A percentile compares a stretch with the other conserved stretches of the same genome.
Evolutionary conservation across 2,329 filamentous ascomycete genomes (phyloP).

Genomic region (Pestalotiopsis sp.): DNA sequence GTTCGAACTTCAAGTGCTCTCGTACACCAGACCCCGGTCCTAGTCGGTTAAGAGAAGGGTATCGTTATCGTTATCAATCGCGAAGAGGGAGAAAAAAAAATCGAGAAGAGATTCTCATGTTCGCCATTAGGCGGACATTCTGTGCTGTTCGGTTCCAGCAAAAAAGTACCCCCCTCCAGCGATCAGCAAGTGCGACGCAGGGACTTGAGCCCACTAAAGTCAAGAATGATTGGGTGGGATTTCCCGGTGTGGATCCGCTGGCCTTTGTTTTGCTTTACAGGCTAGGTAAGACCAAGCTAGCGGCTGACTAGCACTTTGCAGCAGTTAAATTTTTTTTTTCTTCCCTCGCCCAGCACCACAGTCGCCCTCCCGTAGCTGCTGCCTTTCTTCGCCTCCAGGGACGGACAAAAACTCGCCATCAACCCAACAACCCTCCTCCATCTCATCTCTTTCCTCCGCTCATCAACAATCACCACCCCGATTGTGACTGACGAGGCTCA

Average conservation of each 20-base stretch:
- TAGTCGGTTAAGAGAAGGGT: background rate
- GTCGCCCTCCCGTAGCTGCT: background rate
- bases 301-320: slow-evolving; percentile 2
- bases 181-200: background rate
- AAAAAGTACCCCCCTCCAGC: background rate
- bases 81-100: background rate
- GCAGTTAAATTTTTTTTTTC: slow-evolving; percentile 2
- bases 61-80: background rate
- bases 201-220: background rate
- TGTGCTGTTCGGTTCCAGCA: background rate
- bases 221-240: background rate
- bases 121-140: background rate
- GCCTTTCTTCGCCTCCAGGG: slow-evolving; percentile 7
- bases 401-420: slow-evolving; percentile 3
- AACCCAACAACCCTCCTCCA: slow-evolving; percentile 1
- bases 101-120: background rate
- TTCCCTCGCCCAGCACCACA: background rate
- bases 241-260: background rate
- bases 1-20: background rate
- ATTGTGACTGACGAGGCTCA: background rate
- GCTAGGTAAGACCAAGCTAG: background rate
- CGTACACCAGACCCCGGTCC: background rate
- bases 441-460: background rate
- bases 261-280: background rate
- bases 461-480: background rate